Conservation (phyloP, 2,329 filamentous ascomycete genomes). For the Aureobasidium sp. region DNA sequence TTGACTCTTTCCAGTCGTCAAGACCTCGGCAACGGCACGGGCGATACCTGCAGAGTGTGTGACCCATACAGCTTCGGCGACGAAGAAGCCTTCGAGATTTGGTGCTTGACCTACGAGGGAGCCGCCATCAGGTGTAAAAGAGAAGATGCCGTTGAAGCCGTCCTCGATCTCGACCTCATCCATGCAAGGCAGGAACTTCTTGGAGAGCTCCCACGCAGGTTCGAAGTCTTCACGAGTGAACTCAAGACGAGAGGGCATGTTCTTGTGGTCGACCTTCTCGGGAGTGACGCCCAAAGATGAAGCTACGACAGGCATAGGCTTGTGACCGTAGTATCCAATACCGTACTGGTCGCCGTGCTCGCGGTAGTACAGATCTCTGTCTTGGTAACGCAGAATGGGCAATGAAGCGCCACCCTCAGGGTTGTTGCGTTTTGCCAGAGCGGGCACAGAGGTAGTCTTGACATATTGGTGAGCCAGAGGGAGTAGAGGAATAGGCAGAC, state of each 20-base stretch:
- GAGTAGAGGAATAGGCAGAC: slow-evolving; percentile 47
- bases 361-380: slow-evolving; percentile 55
- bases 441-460: slow-evolving; percentile 48
- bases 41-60: slow-evolving; percentile 57
- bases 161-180: slow-evolving; percentile 44
- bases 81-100: slow-evolving; percentile 51
- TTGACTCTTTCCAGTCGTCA: slow-evolving; percentile 47
- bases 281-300: slow-evolving; percentile 46
- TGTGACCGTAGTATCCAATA: slow-evolving; percentile 57
- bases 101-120: slow-evolving; percentile 51
- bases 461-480: slow-evolving; percentile 56
- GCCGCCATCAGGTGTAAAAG: slow-evolving; percentile 56
- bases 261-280: slow-evolving; percentile 45
- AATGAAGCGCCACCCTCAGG: slow-evolving; percentile 42
- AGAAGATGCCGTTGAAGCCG: slow-evolving; percentile 59
- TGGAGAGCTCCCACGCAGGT: slow-evolving; percentile 49
- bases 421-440: slow-evolving; percentile 33
- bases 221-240: slow-evolving; percentile 54
- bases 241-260: slow-evolving; percentile 54
- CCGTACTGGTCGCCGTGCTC: slow-evolving; percentile 55
- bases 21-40: slow-evolving; percentile 48
- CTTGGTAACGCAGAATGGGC: slow-evolving; percentile 54
- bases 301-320: slow-evolving; percentile 51
- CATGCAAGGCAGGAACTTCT: slow-evolving; percentile 46
- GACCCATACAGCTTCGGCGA: slow-evolving; percentile 59